phyloP scores from a whole-genome alignment of 805 yeast genomes.

The Candida hispaniensis region DNA sequence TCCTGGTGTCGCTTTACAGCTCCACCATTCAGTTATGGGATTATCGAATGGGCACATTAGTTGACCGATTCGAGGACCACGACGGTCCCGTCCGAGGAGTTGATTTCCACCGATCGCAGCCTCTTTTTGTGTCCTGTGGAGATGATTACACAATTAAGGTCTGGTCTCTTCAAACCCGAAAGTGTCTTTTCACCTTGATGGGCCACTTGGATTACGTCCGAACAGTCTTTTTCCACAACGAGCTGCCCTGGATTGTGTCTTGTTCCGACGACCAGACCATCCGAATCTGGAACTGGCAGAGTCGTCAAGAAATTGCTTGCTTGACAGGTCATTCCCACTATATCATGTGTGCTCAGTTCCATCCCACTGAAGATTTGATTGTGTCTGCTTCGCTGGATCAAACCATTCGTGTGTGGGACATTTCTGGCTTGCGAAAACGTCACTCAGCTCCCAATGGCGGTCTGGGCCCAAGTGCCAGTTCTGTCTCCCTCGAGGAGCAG shows the following conservation, averaged over 20 bases:
- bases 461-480: conserved; percentile 10
- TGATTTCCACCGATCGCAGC: conserved; percentile 96
- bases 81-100: conserved; percentile 96
- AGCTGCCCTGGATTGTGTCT: conserved; percentile 93
- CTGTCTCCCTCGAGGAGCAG: conserved; percentile 34
- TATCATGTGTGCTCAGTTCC: conserved; percentile 97
- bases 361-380: conserved; percentile 86
- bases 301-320: conserved; percentile 92
- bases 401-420: conserved; percentile 99
- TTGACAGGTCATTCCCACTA: conserved; percentile 97
- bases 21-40: conserved; percentile 99
- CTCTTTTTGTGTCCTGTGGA: conserved; percentile 92
- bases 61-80: conserved; percentile 95
- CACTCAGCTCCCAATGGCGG: conserved; percentile 60
- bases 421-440: conserved; percentile 84
- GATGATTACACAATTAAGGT: conserved; percentile 93
- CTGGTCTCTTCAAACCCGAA: conserved; percentile 88
- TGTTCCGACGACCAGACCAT: conserved; percentile 97
- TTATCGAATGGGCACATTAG: conserved; percentile 95
- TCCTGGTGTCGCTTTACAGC: conserved; percentile 84
- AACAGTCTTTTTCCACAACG: conserved; percentile 88
- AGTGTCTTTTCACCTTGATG: conserved; percentile 78
- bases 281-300: conserved; percentile 99
- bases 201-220: conserved; percentile 96
- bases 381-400: conserved; percentile 95